Conservation (phyloP, 2,329 filamentous ascomycete species). For the Calonectria naviculata region DNA sequence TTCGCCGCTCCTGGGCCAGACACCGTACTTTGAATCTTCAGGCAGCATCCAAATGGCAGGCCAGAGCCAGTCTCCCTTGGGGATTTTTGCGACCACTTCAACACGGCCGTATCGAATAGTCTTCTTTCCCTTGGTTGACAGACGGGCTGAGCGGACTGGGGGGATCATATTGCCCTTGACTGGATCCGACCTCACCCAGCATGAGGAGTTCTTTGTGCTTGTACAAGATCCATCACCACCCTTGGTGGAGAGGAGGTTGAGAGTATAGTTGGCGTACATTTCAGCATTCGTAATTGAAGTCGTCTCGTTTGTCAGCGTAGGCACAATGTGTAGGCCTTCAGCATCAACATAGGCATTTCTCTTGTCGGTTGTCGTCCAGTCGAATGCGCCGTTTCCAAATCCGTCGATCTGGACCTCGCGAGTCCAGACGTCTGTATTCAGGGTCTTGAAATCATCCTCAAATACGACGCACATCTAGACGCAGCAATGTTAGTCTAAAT, state of each 20-base stretch:
- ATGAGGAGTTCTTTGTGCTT: conserved; percentile 44
- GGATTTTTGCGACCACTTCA: conserved; percentile 80
- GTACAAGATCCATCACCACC: conserved; percentile 52
- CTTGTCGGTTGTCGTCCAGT: conserved; percentile 63
- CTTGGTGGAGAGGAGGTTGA: conserved; percentile 57
- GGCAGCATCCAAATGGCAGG: conserved; percentile 92
- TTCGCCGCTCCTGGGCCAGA: conserved; percentile 74
- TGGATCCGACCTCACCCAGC: conserved; percentile 54
- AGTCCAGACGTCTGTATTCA: conserved; percentile 59
- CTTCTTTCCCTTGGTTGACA: conserved; percentile 47
- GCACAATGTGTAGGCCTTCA: conserved; percentile 65
- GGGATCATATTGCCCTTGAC: conserved; percentile 58
- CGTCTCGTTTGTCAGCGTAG: conserved; percentile 58
- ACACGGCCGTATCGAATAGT: conserved; percentile 83
- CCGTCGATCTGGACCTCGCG: conserved; percentile 57
- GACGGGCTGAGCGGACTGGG: conserved; percentile 60
- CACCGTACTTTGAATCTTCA: conserved; percentile 75
- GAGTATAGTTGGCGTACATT: conserved; percentile 51
- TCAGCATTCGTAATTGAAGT: conserved; percentile 52
- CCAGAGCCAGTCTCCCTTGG: conserved; percentile 86
- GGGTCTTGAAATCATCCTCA: conserved; percentile 59
- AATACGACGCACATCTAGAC: conserved; percentile 61
- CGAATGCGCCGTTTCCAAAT: conserved; percentile 62
- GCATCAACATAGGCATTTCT: conserved; percentile 60
- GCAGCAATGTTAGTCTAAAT: neutral